phyloP scores from a whole-genome alignment of 495 filamentous ascomycete genomes.

The Lichenothelia convexa region DNA sequence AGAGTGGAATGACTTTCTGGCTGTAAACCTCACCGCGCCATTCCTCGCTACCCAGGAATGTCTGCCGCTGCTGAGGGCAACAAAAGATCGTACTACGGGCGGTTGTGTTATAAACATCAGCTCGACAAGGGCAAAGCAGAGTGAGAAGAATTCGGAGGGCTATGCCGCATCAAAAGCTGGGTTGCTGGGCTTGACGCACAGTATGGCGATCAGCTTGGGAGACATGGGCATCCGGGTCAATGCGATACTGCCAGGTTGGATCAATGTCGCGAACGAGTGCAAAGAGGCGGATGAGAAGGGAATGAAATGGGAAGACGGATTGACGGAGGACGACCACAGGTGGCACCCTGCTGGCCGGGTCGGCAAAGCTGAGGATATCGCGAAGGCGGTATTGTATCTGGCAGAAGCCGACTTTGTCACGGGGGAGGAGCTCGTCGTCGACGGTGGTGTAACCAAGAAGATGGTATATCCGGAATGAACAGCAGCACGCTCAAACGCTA shows the following conservation, averaged over 20 bases:
- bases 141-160: conserved; percentile 13
- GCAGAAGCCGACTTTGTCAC: conserved; percentile 12
- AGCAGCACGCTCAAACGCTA: too few species aligned
- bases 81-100: not conserved
- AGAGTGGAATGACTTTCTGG: conserved; percentile 11
- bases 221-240: conserved; percentile 14
- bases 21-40: conserved; percentile 9
- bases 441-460: conserved; percentile 16
- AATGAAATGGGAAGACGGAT: conserved; percentile 12
- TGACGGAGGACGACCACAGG: conserved; percentile 12
- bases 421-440: conserved; percentile 14
- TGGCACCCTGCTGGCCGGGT: conserved; percentile 17
- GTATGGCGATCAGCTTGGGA: conserved; percentile 13
- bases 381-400: conserved; percentile 16
- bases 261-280: conserved; percentile 15
- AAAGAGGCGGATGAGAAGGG: conserved; percentile 11
- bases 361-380: conserved; percentile 15
- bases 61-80: conserved; percentile 7
- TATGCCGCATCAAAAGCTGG: conserved; percentile 16
- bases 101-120: conserved; percentile 17
- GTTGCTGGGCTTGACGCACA: conserved; percentile 15
- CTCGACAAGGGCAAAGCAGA: conserved; percentile 16
- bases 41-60: conserved; percentile 10
- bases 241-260: conserved; percentile 17
- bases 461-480: conserved; percentile 18